Percentiles rank a stretch among this genome's conserved stretches.
Conservation (phyloP, 805 yeast species). For the Cyberlindnera galapagoensis region DNA sequence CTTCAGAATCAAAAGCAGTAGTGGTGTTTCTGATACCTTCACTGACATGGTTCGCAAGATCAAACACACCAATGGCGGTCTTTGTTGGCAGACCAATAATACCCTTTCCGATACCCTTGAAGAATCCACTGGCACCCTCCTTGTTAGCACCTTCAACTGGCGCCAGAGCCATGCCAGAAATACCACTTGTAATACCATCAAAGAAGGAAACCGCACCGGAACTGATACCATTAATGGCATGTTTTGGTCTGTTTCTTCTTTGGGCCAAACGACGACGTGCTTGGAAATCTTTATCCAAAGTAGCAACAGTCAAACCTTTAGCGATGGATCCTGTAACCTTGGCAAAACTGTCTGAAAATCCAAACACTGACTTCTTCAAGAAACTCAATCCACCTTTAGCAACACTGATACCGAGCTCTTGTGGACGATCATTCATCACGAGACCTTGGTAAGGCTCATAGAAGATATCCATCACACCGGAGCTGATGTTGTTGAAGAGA, state of each 20-base stretch:
- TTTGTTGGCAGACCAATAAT: conserved; percentile 94
- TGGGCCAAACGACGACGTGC: conserved; percentile 69
- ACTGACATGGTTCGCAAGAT: conserved; percentile 84
- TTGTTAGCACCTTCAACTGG: conserved; percentile 87
- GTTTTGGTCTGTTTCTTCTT: conserved; percentile 73
- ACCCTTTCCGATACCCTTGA: conserved; percentile 92
- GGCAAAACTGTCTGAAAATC: conserved; percentile 88
- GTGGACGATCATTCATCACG: conserved; percentile 90
- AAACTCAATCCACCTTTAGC: conserved; percentile 96
- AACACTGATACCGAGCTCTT: conserved; percentile 87
- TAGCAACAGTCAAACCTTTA: conserved; percentile 86
- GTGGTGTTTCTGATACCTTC: conserved; percentile 94
- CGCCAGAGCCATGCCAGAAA: conserved; percentile 83
- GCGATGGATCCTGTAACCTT: conserved; percentile 92
- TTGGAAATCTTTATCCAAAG: conserved; percentile 82
- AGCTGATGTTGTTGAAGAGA: conserved; percentile 81
- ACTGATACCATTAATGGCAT: conserved; percentile 78
- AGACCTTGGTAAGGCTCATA: conserved; percentile 97
- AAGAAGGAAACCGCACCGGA: conserved; percentile 85
- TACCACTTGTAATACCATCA: conserved; percentile 81
- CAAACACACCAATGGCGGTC: conserved; percentile 92
- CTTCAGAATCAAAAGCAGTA: conserved; percentile 76
- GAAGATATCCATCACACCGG: conserved; percentile 94
- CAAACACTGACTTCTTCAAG: conserved; percentile 90
- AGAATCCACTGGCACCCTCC: conserved; percentile 88